Evolutionary conservation across 2,329 filamentous ascomycete genomes (phyloP), one percentile per base, ranked within the genome.

Genomic region (Nigrograna mackinnonii): DNA sequence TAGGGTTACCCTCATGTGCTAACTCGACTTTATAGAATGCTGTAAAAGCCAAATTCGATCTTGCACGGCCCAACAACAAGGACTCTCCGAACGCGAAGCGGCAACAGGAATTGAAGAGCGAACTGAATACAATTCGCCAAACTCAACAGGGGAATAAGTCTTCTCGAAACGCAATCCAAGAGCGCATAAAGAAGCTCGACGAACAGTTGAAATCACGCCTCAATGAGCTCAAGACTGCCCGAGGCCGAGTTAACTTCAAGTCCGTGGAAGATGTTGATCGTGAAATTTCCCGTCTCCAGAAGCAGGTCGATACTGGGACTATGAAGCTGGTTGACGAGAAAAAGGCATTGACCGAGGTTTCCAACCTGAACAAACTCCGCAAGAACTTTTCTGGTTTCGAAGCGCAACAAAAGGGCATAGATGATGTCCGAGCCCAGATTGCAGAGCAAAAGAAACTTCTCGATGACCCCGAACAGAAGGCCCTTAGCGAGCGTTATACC

Each of bases 241-340:
- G 88, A 61, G 81, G 83, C 72, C 88, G 90, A 68, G 80, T 95
- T 47, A 77, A 83, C 39, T 97, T 86, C 83, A 96, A 94, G 82
- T 90, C 78, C 57, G 82, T 83, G 41, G 91, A 96, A 44, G 94
- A 97, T 50, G 76, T 99, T 53, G 90, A 97, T 69, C 79, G 79
- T 50, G 84, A 94, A 71, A 94, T 97, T 58, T 80, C 82, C 46
- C 78, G 79, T 39, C 83, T 96, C 40, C 89, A 96, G 55, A 86
- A 86, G 71, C 82, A 92, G 68, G 91, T 97, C 58, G 89, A 95
- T 69, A 82, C 84, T 24, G 92, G 92, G 52, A 87, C 82, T 68
- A 91, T 99, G 87, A 95, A 91, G 75, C 78, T 99, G 38, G 94
- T 97, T 9, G 94, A 99, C 60, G 94, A 97, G 82, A 95, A 90